Conservation (phyloP, 768 basidiomycete species). For the Leccinum fibrillosum region DNA sequence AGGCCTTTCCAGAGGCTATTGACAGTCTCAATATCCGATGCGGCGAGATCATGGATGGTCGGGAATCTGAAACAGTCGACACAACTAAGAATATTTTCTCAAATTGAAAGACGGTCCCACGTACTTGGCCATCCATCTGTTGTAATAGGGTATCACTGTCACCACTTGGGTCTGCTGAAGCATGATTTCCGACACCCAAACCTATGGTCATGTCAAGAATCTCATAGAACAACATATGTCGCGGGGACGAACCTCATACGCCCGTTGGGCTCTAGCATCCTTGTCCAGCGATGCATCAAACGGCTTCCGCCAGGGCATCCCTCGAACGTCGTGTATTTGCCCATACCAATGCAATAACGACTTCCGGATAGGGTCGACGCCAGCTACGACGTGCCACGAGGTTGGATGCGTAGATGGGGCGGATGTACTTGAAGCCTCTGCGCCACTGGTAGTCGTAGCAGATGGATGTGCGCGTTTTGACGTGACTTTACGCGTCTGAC, state of each 20-base stretch:
- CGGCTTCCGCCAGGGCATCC: conserved; percentile 91
- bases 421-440: not conserved
- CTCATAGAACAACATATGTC: not conserved
- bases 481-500: conserved; percentile 12
- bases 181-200: conserved; percentile 94
- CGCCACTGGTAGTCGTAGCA: not conserved
- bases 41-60: conserved; percentile 70
- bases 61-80: conserved; percentile 60
- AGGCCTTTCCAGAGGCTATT: conserved; percentile 90
- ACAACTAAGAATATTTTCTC: not conserved
- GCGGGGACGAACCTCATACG: conserved; percentile 71
- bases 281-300: conserved; percentile 51
- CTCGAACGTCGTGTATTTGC: conserved; percentile 60
- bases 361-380: conserved; percentile 39
- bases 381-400: conserved; percentile 47
- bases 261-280: conserved; percentile 74
- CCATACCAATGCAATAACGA: conserved; percentile 69
- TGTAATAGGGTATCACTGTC: conserved; percentile 94
- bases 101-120: conserved; percentile 18
- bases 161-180: conserved; percentile 93
- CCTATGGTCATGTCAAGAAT: conserved; percentile 37
- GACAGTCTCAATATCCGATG: conserved; percentile 76
- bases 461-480: conserved; percentile 12
- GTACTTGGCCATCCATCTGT: conserved; percentile 80
- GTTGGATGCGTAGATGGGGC: conserved; percentile 35